phyloP scores from a whole-genome alignment of 2,329 filamentous ascomycete species.

The Sclerotinia borealis region DNA sequence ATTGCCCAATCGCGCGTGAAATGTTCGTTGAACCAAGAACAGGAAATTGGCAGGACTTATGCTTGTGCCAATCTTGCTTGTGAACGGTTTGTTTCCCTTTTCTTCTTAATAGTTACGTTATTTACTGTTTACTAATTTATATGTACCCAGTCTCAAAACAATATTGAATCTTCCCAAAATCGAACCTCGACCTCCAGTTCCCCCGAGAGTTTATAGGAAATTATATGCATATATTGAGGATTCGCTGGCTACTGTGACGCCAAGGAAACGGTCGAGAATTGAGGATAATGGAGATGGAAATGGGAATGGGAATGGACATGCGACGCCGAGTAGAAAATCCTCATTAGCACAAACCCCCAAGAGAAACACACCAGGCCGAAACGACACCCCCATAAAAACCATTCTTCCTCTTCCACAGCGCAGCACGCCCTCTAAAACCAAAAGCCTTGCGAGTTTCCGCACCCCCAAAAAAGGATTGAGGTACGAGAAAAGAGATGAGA shows the following conservation, averaged over 20 bases:
- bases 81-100: constrained; percentile 53
- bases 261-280: constrained; percentile 14
- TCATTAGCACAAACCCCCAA: constrained; percentile 11
- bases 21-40: constrained; percentile 74
- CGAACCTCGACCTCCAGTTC: constrained; percentile 68
- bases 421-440: constrained; percentile 42
- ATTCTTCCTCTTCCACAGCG: constrained; percentile 20
- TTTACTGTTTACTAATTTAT: not conserved
- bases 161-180: constrained; percentile 70
- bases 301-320: not conserved
- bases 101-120: not conserved
- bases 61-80: constrained; percentile 87
- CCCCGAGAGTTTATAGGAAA: constrained; percentile 75
- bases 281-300: not conserved
- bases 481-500: constrained; percentile 21
- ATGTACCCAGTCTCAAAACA: constrained; percentile 60
- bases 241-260: constrained; percentile 47
- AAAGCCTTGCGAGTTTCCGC: constrained; percentile 36
- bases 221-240: constrained; percentile 75
- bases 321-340: constrained; percentile 20
- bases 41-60: constrained; percentile 80
- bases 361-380: constrained; percentile 9
- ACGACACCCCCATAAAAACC: constrained; percentile 5
- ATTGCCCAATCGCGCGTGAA: constrained; percentile 75
- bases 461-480: constrained; percentile 25